These are phyloP conservation scores for Pythium biforme DNA, from an alignment of 352 stramenopile genomes.

Conservation along the genomic window DNA sequence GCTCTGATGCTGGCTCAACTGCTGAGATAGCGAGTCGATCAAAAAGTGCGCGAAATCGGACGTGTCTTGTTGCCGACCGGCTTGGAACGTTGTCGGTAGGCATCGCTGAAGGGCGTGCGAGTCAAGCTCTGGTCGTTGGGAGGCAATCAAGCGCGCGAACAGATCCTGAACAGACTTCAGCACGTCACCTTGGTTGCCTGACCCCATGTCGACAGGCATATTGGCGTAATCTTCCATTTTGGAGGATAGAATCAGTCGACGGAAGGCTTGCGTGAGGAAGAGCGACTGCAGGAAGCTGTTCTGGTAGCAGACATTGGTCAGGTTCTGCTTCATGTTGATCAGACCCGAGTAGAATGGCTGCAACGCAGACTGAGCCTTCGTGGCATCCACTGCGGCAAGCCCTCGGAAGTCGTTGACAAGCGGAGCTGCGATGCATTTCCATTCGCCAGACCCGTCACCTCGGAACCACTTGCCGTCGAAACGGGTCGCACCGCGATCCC, in stretches of 20 bases:
- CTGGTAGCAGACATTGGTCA: slow-evolving; percentile 91
- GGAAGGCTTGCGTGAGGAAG: slow-evolving; percentile 86
- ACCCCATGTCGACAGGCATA: slow-evolving; percentile 24
- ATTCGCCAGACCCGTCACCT: slow-evolving; percentile 76
- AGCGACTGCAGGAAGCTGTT: slow-evolving; percentile 89
- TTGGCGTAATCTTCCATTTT: slow-evolving; percentile 43
- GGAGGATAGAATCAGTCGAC: slow-evolving; percentile 63
- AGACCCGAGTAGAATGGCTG: slow-evolving; percentile 83
- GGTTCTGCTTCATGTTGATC: slow-evolving; percentile 89
- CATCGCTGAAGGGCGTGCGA: slow-evolving; percentile 73
- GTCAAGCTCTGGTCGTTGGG: slow-evolving; percentile 62
- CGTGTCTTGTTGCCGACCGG: slow-evolving; percentile 81
- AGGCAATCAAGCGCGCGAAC: slow-evolving; percentile 70
- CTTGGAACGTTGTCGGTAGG: slow-evolving; percentile 71
- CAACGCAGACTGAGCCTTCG: slow-evolving; percentile 23
- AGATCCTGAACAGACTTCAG: slow-evolving; percentile 66
- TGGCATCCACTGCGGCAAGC: slow-evolving; percentile 34
- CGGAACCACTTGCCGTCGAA: slow-evolving; percentile 87
- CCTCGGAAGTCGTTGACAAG: slow-evolving; percentile 65
- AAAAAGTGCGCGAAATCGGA: slow-evolving; percentile 87
- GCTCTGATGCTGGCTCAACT: slow-evolving; percentile 60
- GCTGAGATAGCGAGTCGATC: slow-evolving; percentile 75
- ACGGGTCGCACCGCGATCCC: slow-evolving; percentile 46
- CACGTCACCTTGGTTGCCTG: slow-evolving; percentile 36
- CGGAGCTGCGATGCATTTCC: slow-evolving; percentile 63